phyloP scores from a whole-genome alignment of 495 filamentous ascomycete genomes.

The Tuber magnatum region DNA sequence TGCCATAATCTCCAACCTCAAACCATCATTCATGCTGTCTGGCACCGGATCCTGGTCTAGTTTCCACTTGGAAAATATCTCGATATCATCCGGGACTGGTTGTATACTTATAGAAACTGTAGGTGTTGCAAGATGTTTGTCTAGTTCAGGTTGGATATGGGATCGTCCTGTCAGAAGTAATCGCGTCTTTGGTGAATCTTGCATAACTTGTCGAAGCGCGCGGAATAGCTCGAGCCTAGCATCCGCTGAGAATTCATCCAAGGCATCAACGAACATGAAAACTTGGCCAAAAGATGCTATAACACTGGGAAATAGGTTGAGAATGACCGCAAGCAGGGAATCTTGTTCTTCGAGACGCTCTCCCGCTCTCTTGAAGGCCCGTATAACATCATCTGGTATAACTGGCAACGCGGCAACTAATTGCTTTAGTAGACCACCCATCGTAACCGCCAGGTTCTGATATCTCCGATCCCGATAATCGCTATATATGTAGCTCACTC shows the following conservation, averaged over 20 bases:
- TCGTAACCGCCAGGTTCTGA: neutral
- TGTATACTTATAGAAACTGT: neutral
- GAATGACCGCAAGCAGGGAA: neutral
- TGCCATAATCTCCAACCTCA: neutral
- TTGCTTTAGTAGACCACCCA: neutral
- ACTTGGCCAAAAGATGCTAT: neutral
- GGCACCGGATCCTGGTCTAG: neutral
- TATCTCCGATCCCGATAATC: neutral
- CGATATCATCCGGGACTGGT: neutral
- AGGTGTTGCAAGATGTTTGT: neutral
- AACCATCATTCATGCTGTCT: neutral
- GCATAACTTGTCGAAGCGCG: neutral
- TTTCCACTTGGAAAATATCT: neutral
- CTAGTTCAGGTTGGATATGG: neutral
- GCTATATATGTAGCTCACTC: neutral
- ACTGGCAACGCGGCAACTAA: neutral
- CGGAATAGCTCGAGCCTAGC: neutral
- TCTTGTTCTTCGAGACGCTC: neutral
- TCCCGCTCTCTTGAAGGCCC: neutral
- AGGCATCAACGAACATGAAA: neutral
- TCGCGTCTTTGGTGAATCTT: neutral
- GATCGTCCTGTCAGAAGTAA: neutral
- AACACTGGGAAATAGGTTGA: neutral
- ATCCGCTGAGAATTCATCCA: neutral
- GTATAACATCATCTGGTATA: neutral